Evolutionary conservation across 164 flowering plant genomes (phyloP).

Genomic region (Magnolia changhungtana): DNA sequence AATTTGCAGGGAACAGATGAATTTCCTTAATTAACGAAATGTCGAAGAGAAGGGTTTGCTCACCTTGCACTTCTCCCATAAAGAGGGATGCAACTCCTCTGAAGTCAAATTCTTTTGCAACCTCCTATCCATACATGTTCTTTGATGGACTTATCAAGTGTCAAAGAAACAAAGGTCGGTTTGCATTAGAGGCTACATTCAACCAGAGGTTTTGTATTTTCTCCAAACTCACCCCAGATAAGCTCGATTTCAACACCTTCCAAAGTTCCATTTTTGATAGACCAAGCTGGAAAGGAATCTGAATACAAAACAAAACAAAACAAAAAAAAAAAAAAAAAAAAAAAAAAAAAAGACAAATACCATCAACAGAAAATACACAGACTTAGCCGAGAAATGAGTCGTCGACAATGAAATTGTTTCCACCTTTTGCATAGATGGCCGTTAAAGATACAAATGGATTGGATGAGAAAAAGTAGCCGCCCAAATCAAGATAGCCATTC

Average conservation of each 20-base stretch:
- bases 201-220: neutral
- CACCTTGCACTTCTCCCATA: constrained; percentile 99
- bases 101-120: constrained; percentile 87
- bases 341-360: neutral
- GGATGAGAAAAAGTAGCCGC: too few relatives aligned
- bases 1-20: neutral
- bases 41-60: neutral
- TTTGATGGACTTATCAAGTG: constrained; percentile 84
- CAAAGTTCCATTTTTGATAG: constrained; percentile 87
- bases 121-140: constrained; percentile 78
- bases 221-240: constrained; percentile 69
- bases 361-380: neutral
- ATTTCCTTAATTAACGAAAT: neutral
- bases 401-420: neutral
- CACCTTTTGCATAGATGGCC: neutral
- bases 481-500: too few relatives aligned
- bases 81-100: constrained; percentile 86
- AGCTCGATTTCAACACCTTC: constrained; percentile 80
- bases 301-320: neutral
- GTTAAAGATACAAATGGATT: neutral
- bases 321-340: too few relatives aligned
- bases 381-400: neutral
- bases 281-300: constrained; percentile 97
- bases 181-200: neutral
- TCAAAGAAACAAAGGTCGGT: neutral